Base-by-base conservation (phyloP, 139 green algal species). In the Tetradesmus lagerheimii region DNA sequence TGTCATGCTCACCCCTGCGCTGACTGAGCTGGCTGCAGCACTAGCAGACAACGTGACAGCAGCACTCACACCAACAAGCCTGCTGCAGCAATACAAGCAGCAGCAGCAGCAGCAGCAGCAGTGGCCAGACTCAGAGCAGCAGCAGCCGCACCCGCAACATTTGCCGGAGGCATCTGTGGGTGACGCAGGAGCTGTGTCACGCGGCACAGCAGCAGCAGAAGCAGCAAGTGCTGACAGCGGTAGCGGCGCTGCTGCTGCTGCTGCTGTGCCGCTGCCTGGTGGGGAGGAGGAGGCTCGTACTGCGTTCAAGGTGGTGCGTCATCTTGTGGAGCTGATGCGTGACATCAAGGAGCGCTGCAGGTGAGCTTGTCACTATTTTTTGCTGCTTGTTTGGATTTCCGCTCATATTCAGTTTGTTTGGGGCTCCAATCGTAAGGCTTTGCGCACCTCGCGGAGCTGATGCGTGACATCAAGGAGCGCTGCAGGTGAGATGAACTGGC, bases 311-410 rank as follows among this genome's bases (percentile, higher is more conserved):
- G 23, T 85, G 5, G 74, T 79, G 18, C 43, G 86, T 11, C 41
- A 35, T 2, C 38, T 45, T 31, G 23, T 85, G 9, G 86, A 90
- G 18, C 15, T 78, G 35, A 35, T 71, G 29, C 78, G 57, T 6
- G 86, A 90, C 23, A 84, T 90, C 31, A 53, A 77, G 27, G 83
- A 89, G 35, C 71, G 83, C 20, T 89, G 83, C 83, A 89, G 83
- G 62, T 80, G 39, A 4, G 47, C 43, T 50, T 50, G 43, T 4
- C 43, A 50, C 4, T 4, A 8, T 50, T 50, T 4, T 50, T 50
- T 4, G 43, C 5, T 50, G 43, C 8, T 50, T 50, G 43, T n/a
- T n/a, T n/a, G n/a, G n/a, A n/a, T n/a, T n/a, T n/a, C n/a, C n/a
- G n/a, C n/a, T n/a, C n/a, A n/a, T n/a, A n/a, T n/a, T n/a, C n/a